Conservation (phyloP, 2,329 filamentous ascomycete genomes). For the Exophiala oligosperma region DNA sequence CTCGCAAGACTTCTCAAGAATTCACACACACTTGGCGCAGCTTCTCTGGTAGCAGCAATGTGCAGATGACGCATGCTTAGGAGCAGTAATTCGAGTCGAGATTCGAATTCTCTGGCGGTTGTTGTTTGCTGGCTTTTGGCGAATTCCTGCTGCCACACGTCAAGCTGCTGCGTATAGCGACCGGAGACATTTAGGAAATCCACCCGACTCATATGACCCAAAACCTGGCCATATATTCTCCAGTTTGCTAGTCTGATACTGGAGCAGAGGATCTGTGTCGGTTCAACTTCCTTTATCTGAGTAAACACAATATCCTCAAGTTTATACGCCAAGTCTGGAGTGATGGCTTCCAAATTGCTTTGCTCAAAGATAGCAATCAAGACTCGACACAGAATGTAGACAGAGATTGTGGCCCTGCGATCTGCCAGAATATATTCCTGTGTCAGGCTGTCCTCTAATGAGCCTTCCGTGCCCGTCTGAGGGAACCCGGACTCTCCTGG, state of each 20-base stretch:
- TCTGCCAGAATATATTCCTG: slow-evolving; percentile 73
- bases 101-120: slow-evolving; percentile 68
- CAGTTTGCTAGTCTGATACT: slow-evolving; percentile 89
- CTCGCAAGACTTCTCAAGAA: slow-evolving; percentile 80
- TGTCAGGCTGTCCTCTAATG: slow-evolving; percentile 38
- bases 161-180: slow-evolving; percentile 79
- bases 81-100: slow-evolving; percentile 81
- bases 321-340: slow-evolving; percentile 87
- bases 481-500: slow-evolving; percentile 37
- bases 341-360: slow-evolving; percentile 79
- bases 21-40: slow-evolving; percentile 60
- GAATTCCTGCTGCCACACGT: slow-evolving; percentile 73
- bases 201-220: slow-evolving; percentile 94
- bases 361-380: slow-evolving; percentile 92
- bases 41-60: slow-evolving; percentile 70
- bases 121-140: slow-evolving; percentile 61
- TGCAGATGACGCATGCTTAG: slow-evolving; percentile 88
- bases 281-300: slow-evolving; percentile 87
- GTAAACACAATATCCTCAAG: slow-evolving; percentile 94
- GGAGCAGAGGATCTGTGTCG: slow-evolving; percentile 69
- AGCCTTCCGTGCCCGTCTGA: slow-evolving; percentile 34
- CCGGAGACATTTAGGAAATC: slow-evolving; percentile 83
- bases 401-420: slow-evolving; percentile 87
- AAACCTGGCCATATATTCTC: slow-evolving; percentile 86
- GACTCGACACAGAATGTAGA: slow-evolving; percentile 92